Evolutionary conservation across 345 rosid genomes (phyloP).

Genomic region (Citrus sp.): DNA sequence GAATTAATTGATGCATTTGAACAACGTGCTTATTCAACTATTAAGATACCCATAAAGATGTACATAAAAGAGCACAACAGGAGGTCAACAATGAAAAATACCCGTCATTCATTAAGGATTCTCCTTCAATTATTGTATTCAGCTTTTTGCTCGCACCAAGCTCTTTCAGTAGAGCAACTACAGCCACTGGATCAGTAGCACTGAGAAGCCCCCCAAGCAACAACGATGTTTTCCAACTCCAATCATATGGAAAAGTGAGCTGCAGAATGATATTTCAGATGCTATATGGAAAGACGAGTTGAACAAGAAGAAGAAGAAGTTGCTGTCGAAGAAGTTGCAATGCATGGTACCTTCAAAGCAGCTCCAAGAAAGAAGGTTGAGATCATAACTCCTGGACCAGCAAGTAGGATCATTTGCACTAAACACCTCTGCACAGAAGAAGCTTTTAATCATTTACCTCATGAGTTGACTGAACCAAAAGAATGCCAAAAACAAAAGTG

Average conservation of each 20-base stretch:
- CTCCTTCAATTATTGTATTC: slow-evolving; percentile 94
- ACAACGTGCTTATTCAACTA: slow-evolving; percentile 2
- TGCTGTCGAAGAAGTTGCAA: not conserved
- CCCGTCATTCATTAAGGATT: slow-evolving; percentile 99
- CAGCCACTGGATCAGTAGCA: slow-evolving; percentile 99
- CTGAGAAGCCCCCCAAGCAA: slow-evolving; percentile 95
- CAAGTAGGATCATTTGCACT: slow-evolving; percentile 87
- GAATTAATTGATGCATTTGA: not conserved
- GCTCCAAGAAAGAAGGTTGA: slow-evolving; percentile 78
- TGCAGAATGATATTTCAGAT: slow-evolving; percentile 31
- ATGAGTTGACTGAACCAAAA: not conserved
- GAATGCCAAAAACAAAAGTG: no score
- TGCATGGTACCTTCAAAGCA: slow-evolving; percentile 62
- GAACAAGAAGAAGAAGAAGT: not conserved
- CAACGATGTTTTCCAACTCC: slow-evolving; percentile 93
- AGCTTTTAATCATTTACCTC: not conserved
- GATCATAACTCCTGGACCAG: slow-evolving; percentile 92
- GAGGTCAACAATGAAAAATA: slow-evolving; percentile 23
- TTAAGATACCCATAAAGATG: not conserved
- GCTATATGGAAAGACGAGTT: not conserved
- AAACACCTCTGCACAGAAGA: slow-evolving; percentile 62
- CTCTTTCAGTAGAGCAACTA: slow-evolving; percentile 88
- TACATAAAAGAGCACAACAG: not conserved
- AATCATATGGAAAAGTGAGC: slow-evolving; percentile 79
- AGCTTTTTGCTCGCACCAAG: slow-evolving; percentile 98